Percentiles rank a stretch among this genome's conserved stretches.
Conservation (phyloP, 805 yeast species). For the Yamadazyma nakazawae region DNA sequence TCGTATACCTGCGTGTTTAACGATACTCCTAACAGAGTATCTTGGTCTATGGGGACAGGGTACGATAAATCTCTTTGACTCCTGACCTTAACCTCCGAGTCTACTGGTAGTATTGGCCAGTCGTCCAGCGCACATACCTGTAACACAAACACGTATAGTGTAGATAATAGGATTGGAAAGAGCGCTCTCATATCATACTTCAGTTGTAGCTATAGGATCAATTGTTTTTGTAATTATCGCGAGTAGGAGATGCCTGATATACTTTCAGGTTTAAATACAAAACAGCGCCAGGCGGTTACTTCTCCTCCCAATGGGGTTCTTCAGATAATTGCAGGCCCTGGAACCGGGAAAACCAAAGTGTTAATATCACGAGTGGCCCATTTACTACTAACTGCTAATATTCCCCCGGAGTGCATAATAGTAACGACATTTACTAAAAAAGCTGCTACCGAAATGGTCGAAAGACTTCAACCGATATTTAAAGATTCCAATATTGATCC, state of each 20-base stretch:
- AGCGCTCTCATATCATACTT: not conserved
- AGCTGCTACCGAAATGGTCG: conserved; percentile 84
- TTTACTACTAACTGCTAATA: conserved; percentile 47
- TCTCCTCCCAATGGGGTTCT: conserved; percentile 36
- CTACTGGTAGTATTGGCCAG: conserved; percentile 15
- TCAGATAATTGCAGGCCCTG: conserved; percentile 60
- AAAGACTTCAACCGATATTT: conserved; percentile 47
- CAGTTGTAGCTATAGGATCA: not conserved
- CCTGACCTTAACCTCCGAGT: conserved; percentile 19
- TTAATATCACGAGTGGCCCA: conserved; percentile 76
- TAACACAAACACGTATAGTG: not conserved
- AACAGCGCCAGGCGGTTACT: conserved; percentile 44
- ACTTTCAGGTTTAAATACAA: conserved; percentile 28
- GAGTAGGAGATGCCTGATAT: not conserved
- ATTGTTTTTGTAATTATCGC: not conserved
- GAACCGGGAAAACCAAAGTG: conserved; percentile 79
- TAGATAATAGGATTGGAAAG: not conserved
- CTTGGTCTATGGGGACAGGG: conserved; percentile 31
- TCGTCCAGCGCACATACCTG: conserved; percentile 6
- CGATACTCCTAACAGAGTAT: conserved; percentile 30
- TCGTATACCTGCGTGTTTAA: conserved; percentile 28
- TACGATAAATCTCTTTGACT: conserved; percentile 36
- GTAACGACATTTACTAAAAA: conserved; percentile 92
- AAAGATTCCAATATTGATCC: conserved; percentile 32
- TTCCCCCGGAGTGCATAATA: conserved; percentile 62